These are phyloP conservation scores for Penicillium expansum DNA, from an alignment of 2,329 filamentous ascomycete species.

Conservation along the genomic window DNA sequence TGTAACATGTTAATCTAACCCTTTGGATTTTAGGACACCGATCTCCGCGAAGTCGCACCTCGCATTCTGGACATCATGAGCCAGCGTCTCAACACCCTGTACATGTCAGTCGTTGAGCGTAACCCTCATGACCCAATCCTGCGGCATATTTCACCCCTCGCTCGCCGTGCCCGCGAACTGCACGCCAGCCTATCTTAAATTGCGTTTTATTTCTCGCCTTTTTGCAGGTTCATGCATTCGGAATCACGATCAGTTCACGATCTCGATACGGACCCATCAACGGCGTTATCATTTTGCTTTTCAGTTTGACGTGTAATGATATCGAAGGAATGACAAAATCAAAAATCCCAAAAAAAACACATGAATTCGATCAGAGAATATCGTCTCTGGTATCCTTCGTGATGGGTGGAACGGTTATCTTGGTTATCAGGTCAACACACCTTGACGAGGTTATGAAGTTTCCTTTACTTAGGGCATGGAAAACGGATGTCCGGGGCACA, in stretches of 20 bases:
- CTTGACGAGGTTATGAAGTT: constrained; percentile 7
- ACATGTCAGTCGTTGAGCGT: constrained; percentile 55
- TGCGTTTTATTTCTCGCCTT: background rate
- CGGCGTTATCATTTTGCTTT: constrained; percentile 10
- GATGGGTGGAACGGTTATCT: background rate
- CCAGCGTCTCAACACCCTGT: constrained; percentile 56
- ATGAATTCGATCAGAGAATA: background rate
- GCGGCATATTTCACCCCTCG: constrained; percentile 50
- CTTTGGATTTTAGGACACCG: constrained; percentile 44
- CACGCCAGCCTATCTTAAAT: constrained; percentile 12
- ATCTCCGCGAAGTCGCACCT: constrained; percentile 56
- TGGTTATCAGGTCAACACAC: background rate
- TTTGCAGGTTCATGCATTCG: background rate
- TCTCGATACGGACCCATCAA: constrained; percentile 4
- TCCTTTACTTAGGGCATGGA: background rate
- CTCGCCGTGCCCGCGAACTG: constrained; percentile 43
- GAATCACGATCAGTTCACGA: constrained; percentile 1
- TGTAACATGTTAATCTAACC: background rate
- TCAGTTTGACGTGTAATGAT: constrained; percentile 15
- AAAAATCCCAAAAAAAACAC: constrained; percentile 9
- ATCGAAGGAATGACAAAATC: constrained; percentile 6
- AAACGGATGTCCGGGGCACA: background rate
- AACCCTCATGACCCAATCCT: constrained; percentile 53
- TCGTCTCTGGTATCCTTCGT: background rate
- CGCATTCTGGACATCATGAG: constrained; percentile 60